These are phyloP conservation scores for Oryza glaberrima DNA, from an alignment of 176 grass and related monocot genomes.

Conservation along the genomic window DNA sequence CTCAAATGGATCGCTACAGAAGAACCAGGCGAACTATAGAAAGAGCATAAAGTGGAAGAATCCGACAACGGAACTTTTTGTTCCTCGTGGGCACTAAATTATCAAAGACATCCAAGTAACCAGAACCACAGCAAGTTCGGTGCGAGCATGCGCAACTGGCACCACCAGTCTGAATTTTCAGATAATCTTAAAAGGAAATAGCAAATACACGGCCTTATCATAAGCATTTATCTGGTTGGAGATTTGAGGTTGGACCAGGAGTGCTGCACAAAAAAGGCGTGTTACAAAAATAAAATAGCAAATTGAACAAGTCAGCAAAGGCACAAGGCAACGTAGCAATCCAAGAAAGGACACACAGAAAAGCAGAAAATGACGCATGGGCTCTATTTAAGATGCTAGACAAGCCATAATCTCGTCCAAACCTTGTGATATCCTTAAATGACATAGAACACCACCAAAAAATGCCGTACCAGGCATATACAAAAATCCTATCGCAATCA, in stretches of 20 bases:
- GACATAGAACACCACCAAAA: slow-evolving; percentile 26
- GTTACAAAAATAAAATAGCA: slow-evolving; percentile 20
- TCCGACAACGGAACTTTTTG: background rate
- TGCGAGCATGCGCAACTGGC: slow-evolving; percentile 16
- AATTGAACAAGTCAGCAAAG: background rate
- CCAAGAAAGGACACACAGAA: slow-evolving; percentile 4
- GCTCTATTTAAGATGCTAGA: background rate
- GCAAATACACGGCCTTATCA: slow-evolving; percentile 31
- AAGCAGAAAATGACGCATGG: slow-evolving; percentile 35
- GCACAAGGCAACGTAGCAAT: background rate
- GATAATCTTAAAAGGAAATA: slow-evolving; percentile 33
- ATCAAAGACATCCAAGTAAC: background rate
- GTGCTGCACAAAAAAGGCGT: background rate
- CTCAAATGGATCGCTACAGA: background rate
- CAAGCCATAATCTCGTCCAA: background rate
- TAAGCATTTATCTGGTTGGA: slow-evolving; percentile 1
- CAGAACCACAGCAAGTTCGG: slow-evolving; percentile 4
- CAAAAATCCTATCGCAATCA: background rate
- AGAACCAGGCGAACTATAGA: background rate
- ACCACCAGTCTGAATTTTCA: slow-evolving; percentile 7
- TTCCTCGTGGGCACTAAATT: background rate
- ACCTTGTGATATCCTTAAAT: background rate
- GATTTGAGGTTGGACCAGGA: slow-evolving; percentile 25
- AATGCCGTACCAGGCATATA: slow-evolving; percentile 7
- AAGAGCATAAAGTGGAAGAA: background rate